A percentile compares a stretch with the other conserved stretches of the same genome.
Conservation (phyloP, 2,329 filamentous ascomycete genomes). For the Ceratocystis albifundus region DNA sequence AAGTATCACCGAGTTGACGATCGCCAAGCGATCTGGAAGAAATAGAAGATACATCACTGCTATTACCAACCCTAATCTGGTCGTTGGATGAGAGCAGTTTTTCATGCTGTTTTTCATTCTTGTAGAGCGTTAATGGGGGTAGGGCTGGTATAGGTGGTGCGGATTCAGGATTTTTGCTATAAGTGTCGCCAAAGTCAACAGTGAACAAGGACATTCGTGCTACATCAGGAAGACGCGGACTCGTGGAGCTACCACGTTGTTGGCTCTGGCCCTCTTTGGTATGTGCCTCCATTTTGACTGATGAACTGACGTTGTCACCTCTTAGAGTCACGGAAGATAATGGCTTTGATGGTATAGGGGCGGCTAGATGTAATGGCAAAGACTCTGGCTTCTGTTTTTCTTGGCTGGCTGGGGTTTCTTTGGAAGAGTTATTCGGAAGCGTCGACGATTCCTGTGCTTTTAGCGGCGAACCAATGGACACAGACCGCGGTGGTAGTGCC, state of each 20-base stretch:
- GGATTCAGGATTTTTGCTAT: slow-evolving; percentile 26
- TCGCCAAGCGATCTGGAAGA: slow-evolving; percentile 1
- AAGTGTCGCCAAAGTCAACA: slow-evolving; percentile 42
- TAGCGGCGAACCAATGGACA: not conserved
- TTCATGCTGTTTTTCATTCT: slow-evolving; percentile 14
- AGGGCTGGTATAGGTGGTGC: slow-evolving; percentile 27
- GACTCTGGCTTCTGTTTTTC: slow-evolving; percentile 1
- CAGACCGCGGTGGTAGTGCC: not conserved
- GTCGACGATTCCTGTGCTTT: not conserved
- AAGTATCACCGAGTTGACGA: not conserved
- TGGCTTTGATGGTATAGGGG: not conserved
- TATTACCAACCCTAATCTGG: not conserved
- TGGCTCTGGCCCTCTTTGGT: not conserved
- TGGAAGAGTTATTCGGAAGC: not conserved
- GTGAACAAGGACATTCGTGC: slow-evolving; percentile 50
- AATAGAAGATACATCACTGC: not conserved
- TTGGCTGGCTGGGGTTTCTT: not conserved
- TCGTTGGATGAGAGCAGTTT: not conserved
- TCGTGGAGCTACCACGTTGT: slow-evolving; percentile 35
- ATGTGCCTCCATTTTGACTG: not conserved
- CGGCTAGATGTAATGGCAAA: not conserved
- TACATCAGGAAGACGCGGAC: slow-evolving; percentile 48
- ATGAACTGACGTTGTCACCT: not conserved
- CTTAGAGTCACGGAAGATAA: not conserved
- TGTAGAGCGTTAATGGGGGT: slow-evolving; percentile 16